phyloP scores from a whole-genome alignment of 139 green algal species.

The Picochlorum sp. region DNA sequence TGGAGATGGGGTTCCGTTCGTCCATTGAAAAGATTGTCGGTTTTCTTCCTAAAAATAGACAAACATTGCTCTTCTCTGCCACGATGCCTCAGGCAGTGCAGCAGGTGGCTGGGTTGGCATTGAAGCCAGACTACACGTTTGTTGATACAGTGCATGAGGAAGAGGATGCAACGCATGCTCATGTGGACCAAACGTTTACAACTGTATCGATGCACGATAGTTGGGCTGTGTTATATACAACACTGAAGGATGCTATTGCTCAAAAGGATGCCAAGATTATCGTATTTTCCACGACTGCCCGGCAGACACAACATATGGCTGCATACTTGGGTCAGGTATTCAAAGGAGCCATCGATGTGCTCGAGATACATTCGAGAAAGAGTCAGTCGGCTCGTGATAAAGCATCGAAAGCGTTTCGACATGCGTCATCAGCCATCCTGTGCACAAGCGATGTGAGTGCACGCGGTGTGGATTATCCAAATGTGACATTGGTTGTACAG shows the following conservation, averaged over 20 bases:
- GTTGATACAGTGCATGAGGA: slow-evolving; percentile 66
- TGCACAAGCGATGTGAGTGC: slow-evolving; percentile 86
- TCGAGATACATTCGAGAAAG: slow-evolving; percentile 91
- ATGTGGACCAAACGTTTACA: slow-evolving; percentile 38
- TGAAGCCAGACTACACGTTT: slow-evolving; percentile 36
- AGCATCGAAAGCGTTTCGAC: slow-evolving; percentile 64
- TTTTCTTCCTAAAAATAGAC: slow-evolving; percentile 56
- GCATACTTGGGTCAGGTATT: slow-evolving; percentile 40
- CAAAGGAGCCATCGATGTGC: slow-evolving; percentile 17
- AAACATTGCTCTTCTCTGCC: slow-evolving; percentile 82
- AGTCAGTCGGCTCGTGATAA: slow-evolving; percentile 37
- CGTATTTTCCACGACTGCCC: slow-evolving; percentile 83
- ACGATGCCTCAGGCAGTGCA: slow-evolving; percentile 47
- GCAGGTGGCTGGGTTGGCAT: slow-evolving; percentile 43
- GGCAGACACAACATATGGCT: slow-evolving; percentile 62
- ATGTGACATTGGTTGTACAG: slow-evolving; percentile 87
- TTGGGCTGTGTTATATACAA: slow-evolving; percentile 28
- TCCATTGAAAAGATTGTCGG: slow-evolving; percentile 52
- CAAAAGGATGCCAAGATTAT: slow-evolving; percentile 69
- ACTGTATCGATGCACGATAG: slow-evolving; percentile 37
- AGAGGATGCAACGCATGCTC: slow-evolving; percentile 25
- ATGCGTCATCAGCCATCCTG: slow-evolving; percentile 45
- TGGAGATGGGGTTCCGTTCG: slow-evolving; percentile 75
- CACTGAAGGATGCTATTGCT: slow-evolving; percentile 32
- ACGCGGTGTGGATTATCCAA: slow-evolving; percentile 90